Conservation (phyloP, 2,329 filamentous ascomycete species). For the Trichoderma aggressivum region DNA sequence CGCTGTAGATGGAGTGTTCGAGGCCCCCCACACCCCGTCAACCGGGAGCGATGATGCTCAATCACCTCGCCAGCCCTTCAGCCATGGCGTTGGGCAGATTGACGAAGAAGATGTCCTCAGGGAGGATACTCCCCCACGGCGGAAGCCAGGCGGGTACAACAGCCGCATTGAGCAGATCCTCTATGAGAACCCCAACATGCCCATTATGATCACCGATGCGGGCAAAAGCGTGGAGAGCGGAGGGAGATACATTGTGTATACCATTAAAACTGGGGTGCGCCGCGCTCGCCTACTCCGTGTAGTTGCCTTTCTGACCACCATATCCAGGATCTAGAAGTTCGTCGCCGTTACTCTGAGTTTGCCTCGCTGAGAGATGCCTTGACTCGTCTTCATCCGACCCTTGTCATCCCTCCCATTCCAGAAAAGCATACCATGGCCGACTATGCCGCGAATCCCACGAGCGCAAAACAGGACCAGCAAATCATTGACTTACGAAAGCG, state of each 20-base stretch:
- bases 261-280: slow-evolving; percentile 85
- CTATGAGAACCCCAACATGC: slow-evolving; percentile 86
- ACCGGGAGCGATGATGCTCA: slow-evolving; percentile 66
- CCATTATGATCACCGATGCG: slow-evolving; percentile 89
- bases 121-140: slow-evolving; percentile 49
- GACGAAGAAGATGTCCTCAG: slow-evolving; percentile 47
- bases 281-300: background rate
- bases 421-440: slow-evolving; percentile 99
- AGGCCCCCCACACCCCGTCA: slow-evolving; percentile 68
- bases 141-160: slow-evolving; percentile 83
- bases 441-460: slow-evolving; percentile 96
- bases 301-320: slow-evolving; percentile 1
- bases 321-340: slow-evolving; percentile 83
- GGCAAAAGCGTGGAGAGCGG: slow-evolving; percentile 93
- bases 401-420: slow-evolving; percentile 94
- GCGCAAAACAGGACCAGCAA: slow-evolving; percentile 93
- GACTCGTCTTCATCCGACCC: slow-evolving; percentile 86
- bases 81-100: slow-evolving; percentile 32
- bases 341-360: slow-evolving; percentile 94
- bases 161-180: slow-evolving; percentile 97
- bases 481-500: slow-evolving; percentile 96
- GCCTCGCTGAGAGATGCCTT: slow-evolving; percentile 85
- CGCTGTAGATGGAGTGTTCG: slow-evolving; percentile 44
- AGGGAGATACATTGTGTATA: slow-evolving; percentile 94
- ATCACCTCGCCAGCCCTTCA: slow-evolving; percentile 27